These are phyloP conservation scores for Protomyces lactucae-debilis DNA, from an alignment of 1,139 yeast genomes.

Conservation along the genomic window DNA sequence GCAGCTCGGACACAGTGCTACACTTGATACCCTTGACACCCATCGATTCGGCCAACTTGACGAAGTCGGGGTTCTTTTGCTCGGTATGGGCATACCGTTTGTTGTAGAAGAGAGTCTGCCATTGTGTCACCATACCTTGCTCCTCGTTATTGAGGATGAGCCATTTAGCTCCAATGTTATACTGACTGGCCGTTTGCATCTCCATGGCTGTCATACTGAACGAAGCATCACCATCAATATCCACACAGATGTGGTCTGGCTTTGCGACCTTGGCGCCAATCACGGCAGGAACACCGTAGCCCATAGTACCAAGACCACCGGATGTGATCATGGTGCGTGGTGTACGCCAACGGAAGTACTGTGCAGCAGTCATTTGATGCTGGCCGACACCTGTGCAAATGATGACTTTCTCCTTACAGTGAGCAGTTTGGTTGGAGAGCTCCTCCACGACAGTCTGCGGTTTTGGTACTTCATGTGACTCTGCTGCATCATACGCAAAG, in stretches of 20 bases:
- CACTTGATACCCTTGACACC: constrained; percentile 79
- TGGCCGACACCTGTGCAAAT: constrained; percentile 98
- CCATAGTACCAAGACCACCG: constrained; percentile 99
- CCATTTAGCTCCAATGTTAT: constrained; percentile 81
- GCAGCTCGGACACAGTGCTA: constrained; percentile 59
- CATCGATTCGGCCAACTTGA: constrained; percentile 91
- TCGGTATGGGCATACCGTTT: constrained; percentile 96
- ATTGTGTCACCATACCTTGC: constrained; percentile 99
- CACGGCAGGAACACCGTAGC: constrained; percentile 94
- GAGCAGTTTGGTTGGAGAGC: constrained; percentile 65
- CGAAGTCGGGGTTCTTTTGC: constrained; percentile 78
- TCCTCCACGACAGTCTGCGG: constrained; percentile 88
- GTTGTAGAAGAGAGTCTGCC: constrained; percentile 97
- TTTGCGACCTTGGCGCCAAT: constrained; percentile 96
- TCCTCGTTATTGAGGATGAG: constrained; percentile 91
- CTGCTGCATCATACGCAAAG: constrained; percentile 68
- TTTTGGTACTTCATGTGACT: constrained; percentile 75
- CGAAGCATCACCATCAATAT: constrained; percentile 97
- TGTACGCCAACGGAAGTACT: constrained; percentile 84
- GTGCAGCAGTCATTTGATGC: constrained; percentile 99
- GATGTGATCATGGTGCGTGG: constrained; percentile 94
- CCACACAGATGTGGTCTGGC: constrained; percentile 92
- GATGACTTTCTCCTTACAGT: constrained; percentile 64
- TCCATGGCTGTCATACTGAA: constrained; percentile 96
- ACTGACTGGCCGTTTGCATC: constrained; percentile 90